Percentiles rank a stretch among this genome's conserved stretches.
Evolutionary conservation across 1,284 basidiomycete species (phyloP).

Genomic region (Boletus semigastroideus): DNA sequence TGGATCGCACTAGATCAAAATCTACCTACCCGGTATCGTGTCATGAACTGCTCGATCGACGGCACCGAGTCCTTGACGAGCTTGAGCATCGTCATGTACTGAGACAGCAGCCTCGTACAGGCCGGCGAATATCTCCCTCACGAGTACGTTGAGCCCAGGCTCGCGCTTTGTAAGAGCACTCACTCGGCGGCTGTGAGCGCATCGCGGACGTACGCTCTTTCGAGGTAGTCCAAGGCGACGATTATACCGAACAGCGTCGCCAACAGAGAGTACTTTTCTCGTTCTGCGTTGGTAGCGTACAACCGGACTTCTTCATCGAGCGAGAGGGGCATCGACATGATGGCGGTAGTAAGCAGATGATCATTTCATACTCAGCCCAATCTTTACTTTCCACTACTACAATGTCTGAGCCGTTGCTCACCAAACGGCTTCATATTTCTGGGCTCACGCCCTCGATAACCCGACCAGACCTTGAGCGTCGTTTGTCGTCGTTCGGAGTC

Average conservation of each 20-base stretch:
- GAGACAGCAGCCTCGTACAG: slow-evolving; percentile 87
- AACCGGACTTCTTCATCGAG: slow-evolving; percentile 92
- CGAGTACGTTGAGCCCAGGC: slow-evolving; percentile 8
- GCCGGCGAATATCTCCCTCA: slow-evolving; percentile 90
- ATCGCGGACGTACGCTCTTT: slow-evolving; percentile 94
- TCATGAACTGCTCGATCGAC: slow-evolving; percentile 90
- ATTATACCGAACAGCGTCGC: slow-evolving; percentile 93
- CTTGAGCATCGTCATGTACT: slow-evolving; percentile 97
- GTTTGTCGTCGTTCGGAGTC: slow-evolving; percentile 65
- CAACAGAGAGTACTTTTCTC: slow-evolving; percentile 87
- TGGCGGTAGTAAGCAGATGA: not conserved
- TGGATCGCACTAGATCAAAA: not conserved
- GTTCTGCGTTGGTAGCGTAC: slow-evolving; percentile 84
- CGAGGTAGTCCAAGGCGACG: slow-evolving; percentile 90
- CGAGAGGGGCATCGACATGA: slow-evolving; percentile 42
- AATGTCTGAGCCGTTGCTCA: slow-evolving; percentile 33
- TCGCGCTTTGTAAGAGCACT: slow-evolving; percentile 34
- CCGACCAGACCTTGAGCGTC: slow-evolving; percentile 52
- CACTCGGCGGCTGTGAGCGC: slow-evolving; percentile 88
- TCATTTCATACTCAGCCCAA: slow-evolving; percentile 9
- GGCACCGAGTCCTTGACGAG: slow-evolving; percentile 84
- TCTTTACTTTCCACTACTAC: not conserved
- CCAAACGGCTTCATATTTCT: slow-evolving; percentile 70
- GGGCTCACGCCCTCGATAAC: slow-evolving; percentile 69
- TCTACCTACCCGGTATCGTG: slow-evolving; percentile 72